Evolutionary conservation across 139 green algal species (phyloP).

Genomic region (Pleodorina starrii): DNA sequence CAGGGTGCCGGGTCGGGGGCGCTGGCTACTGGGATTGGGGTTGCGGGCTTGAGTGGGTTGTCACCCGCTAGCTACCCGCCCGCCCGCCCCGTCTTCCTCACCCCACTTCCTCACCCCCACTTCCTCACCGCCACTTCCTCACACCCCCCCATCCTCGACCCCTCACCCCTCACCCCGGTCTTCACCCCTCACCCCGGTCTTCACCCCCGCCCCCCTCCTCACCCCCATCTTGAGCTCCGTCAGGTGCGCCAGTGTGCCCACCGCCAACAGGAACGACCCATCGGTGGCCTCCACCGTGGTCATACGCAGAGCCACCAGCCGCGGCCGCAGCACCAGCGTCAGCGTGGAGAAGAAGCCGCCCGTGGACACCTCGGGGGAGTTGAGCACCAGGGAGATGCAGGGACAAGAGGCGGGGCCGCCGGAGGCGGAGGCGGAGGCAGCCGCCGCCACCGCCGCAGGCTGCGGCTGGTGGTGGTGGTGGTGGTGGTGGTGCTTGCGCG

Average conservation of each 20-base stretch:
- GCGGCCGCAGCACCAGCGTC: constrained; percentile 24
- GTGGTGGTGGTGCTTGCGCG: background rate
- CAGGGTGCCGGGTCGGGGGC: no score
- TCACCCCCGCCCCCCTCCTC: background rate
- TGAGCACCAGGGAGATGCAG: background rate
- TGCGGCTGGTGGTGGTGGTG: background rate
- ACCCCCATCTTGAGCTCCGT: constrained; percentile 51
- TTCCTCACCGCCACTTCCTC: background rate
- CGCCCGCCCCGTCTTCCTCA: no score
- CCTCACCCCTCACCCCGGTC: background rate
- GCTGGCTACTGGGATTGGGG: no score
- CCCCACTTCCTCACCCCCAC: background rate
- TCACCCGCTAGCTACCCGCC: no score
- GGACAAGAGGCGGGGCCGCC: background rate
- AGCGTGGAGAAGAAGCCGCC: constrained; percentile 24
- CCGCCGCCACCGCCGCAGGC: no score
- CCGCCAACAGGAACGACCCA: constrained; percentile 17
- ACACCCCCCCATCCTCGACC: background rate
- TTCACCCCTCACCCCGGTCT: background rate
- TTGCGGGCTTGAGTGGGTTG: background rate
- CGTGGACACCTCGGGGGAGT: constrained; percentile 3
- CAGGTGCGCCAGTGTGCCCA: constrained; percentile 7
- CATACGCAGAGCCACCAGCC: constrained; percentile 21
- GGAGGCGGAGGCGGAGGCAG: background rate
- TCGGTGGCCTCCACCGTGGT: constrained; percentile 32